Evolutionary conservation across 2,329 filamentous ascomycete genomes (phyloP), one percentile per base, ranked within the genome.

Genomic region (Alternaria longipes): DNA sequence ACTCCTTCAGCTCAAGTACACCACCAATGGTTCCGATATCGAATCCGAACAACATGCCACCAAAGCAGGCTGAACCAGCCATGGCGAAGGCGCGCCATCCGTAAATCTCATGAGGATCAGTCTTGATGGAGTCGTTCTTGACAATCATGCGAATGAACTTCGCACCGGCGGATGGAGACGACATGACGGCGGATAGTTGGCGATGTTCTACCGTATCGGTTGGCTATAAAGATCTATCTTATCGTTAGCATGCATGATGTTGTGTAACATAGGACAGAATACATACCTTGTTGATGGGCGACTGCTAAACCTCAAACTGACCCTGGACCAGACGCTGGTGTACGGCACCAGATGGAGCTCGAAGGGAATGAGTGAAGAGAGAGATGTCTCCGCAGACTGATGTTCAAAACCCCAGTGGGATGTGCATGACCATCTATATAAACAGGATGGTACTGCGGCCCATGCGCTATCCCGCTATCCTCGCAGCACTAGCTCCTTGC

Each of bases 51-150:
- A 89, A 83, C 82, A 87, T 87, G 60, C 89, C 90, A 62, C 90
- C 90, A 61, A 90, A 91, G 77, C 89, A 91, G 41, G 87, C 84
- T 64, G 87, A 88, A 72, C 83, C 87, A 50, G 87, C 88, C 66
- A 90, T 81, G 58, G 84, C 84, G 65, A 89, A 87, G 28, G 90
- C 87, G 57, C 89, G 85, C 89, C 89, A 91, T 71, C 88, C 88
- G 78, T 91, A 91, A 60, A 91, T 88, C 74, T 90, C 85, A 20
- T 84, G 82, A 18, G 89, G 89, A 72, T 91, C 89, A 36, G 81
- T 78, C 72, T 85, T 88, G 86, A 92, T 91, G 45, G 90, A 87
- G 75, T 92, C 88, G 81, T 91, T 91, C 78, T 86, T 86, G 68
- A 90, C 84, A 71, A 90, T 81, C 68, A 79, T 80, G 68, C 82